Base-by-base conservation (phyloP, 2,329 filamentous ascomycete species). In the Pyrenophora teres region DNA sequence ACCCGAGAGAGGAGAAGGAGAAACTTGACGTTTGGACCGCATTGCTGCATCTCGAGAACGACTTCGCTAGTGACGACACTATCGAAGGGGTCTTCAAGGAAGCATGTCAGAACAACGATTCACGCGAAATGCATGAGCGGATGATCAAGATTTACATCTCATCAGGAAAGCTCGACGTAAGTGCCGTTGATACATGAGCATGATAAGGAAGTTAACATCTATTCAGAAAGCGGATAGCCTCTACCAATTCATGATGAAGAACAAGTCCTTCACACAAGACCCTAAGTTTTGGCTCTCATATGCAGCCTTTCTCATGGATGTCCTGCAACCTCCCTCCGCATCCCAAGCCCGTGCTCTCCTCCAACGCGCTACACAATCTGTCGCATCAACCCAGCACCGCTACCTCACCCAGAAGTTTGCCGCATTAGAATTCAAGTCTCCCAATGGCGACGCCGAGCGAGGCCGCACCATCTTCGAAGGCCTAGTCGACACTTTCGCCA, bases 1-100 rank as follows among this genome's bases (percentile, higher is more conserved):
- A 90, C 74, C 90, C 95, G 55, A 86, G 90, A 21, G 92, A 97
- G 71, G 89, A 96, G 71, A 86, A 87, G 2, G 94, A 97, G 76
- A 97, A 97, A 77, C 80, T 96, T 64, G 96, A 97, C 72, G 85
- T 97, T 46, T 99, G 94, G 95, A 87, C 95, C 53, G 94, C 92
- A 0, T 85, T 93, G 71, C 84, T 99, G 64, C 97, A 99, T 78
- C 79, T 99, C 63, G 94, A 99, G 76, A 92, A 94, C 59, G 87
- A 88, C 6, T 97, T 95, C 70, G 91, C 91, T 55, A 90, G 83
- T 60, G 88, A 94, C 51, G 89, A 94, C 52, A 87, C 84, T 0
- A 80, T 96, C 2, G 90, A 96, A 15, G 86, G 90, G 25, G 86
- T 92, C 6, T 97, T 99, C 80, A 92, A 90, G 78, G 86, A 90